Evolutionary conservation across 352 stramenopile genomes (phyloP).

Genomic region (Globisporangium apiculatum): DNA sequence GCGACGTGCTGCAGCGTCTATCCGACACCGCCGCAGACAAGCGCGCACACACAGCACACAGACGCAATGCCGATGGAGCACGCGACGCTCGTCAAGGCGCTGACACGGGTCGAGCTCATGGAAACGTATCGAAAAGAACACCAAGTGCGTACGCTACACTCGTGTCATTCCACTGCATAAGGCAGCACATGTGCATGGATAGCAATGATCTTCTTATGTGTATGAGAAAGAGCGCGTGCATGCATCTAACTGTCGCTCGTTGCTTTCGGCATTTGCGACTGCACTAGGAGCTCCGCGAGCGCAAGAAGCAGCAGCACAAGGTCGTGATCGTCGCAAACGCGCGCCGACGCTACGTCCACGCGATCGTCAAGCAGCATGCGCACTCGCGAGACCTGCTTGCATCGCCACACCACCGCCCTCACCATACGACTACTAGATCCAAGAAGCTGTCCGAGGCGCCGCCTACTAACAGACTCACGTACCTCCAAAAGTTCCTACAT

Average conservation of each 20-base stretch:
- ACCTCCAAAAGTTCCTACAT: conserved; percentile 36
- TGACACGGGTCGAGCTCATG: neutral
- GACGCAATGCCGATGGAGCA: too few relatives aligned
- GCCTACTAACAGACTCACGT: conserved; percentile 11
- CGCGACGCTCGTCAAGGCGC: conserved; percentile 2
- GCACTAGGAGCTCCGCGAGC: conserved; percentile 32
- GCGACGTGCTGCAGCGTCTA: too few relatives aligned
- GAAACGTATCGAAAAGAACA: neutral
- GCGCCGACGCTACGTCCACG: conserved; percentile 28
- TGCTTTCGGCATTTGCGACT: neutral
- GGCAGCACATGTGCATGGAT: neutral
- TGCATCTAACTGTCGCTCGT: too few relatives aligned
- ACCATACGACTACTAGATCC: neutral
- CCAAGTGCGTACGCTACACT: neutral
- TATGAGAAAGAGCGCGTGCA: neutral
- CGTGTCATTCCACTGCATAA: neutral
- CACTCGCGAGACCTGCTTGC: neutral
- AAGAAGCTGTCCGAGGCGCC: conserved; percentile 2
- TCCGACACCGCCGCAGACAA: too few relatives aligned
- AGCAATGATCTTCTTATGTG: neutral
- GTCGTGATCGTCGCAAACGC: conserved; percentile 50
- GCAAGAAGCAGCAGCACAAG: conserved; percentile 45
- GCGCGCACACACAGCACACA: too few relatives aligned
- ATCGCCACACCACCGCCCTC: neutral
- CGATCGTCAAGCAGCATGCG: conserved; percentile 30